Evolutionary conservation across 1,139 yeast genomes (phyloP), one percentile per base, ranked within the genome.

Genomic region (Taphrina flavorubra): DNA sequence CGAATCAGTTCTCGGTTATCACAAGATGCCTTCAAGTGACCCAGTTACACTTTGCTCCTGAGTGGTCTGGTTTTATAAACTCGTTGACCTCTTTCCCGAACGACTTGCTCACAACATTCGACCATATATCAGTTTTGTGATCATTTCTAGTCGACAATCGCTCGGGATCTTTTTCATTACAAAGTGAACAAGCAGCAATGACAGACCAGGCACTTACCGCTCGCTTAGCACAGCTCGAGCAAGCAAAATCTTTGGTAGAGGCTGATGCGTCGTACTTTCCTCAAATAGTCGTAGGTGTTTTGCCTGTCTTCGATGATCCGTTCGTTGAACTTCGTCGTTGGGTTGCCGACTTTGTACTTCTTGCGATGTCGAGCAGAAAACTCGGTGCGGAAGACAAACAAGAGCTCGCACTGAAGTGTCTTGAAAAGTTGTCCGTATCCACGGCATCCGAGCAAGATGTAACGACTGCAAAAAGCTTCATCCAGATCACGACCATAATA

Each of bases 311-410:
- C n/a, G 74, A 75, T 55, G 74, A 76, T 7, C 76, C 78, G 2
- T 80, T 78, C 42, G 69, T 72, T 8, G 73, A 72, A 20, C 73
- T 80, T 18, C 74, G 81, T 14, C 75, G 74, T 42, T 81, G 83
- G 83, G 77, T 80, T 61, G 75, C 80, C 1, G 74, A 72, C 20
- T 80, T 80, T 71, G 73, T 81, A n/a, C 75, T 76, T 25, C 81
- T 79, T 65, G 81, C 80, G 11, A 78, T 81, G 65, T 73, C 80
- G 13, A 73, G 78, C 11, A 71, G 72, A 11, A 76, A 74, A 18
- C 72, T 79, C 39, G 74, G 74, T 25, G 72, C 67, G 31, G 74
- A 73, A 10, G 74, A 72, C 40, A 77, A 75, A 61, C 72, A 74
- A 49, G 73, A 70, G 8, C 70, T 79, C 39, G 78, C 81, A 0